Conservation (phyloP, 306 rosid genomes). For the Quercus engelmannii region DNA sequence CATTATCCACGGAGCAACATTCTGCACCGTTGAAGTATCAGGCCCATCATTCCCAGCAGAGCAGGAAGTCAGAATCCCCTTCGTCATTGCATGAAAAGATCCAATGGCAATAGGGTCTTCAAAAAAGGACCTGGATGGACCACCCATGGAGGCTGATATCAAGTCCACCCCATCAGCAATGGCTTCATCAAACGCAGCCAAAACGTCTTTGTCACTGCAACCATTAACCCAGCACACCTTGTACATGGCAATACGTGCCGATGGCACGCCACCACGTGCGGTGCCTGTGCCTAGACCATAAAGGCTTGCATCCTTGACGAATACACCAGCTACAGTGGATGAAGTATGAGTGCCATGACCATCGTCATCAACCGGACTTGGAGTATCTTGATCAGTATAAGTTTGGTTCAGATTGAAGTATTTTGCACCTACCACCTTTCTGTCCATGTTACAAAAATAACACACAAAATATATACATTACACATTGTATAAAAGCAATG, state of each 20-base stretch:
- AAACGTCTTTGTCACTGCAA: slow-evolving; percentile 67
- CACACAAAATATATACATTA: not conserved
- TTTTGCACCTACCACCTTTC: slow-evolving; percentile 79
- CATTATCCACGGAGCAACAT: slow-evolving; percentile 77
- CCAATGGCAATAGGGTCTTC: slow-evolving; percentile 70
- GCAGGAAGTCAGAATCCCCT: slow-evolving; percentile 62
- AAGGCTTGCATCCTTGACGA: slow-evolving; percentile 53
- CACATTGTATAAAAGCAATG: not conserved
- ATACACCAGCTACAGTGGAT: slow-evolving; percentile 52
- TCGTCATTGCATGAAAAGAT: slow-evolving; percentile 66
- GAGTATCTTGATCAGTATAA: not conserved
- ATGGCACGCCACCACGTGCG: slow-evolving; percentile 77
- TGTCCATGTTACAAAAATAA: slow-evolving; percentile 3
- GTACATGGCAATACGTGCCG: slow-evolving; percentile 66
- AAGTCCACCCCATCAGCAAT: slow-evolving; percentile 82
- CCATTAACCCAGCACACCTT: slow-evolving; percentile 70
- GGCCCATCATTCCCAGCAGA: slow-evolving; percentile 74
- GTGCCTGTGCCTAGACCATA: slow-evolving; percentile 70
- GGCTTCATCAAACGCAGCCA: slow-evolving; percentile 80
- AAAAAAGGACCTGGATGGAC: slow-evolving; percentile 32
- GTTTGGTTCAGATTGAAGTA: slow-evolving; percentile 37
- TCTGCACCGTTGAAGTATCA: slow-evolving; percentile 35
- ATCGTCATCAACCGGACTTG: slow-evolving; percentile 54
- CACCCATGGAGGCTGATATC: slow-evolving; percentile 62
- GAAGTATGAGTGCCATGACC: slow-evolving; percentile 90